phyloP scores from a whole-genome alignment of 2,329 filamentous ascomycete genomes.

The Exserohilum rostratum region DNA sequence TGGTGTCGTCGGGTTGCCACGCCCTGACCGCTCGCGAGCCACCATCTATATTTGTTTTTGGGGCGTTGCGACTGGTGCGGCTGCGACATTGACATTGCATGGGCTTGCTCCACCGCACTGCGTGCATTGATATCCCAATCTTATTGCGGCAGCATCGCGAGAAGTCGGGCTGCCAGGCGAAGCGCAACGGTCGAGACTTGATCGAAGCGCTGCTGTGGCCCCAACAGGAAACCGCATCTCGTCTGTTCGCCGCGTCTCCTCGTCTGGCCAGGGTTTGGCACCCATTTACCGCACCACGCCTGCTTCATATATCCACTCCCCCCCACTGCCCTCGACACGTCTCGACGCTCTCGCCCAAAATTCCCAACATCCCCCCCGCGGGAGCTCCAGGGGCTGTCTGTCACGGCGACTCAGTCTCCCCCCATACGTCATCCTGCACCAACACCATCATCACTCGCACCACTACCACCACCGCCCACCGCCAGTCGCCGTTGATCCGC shows the following conservation, averaged over 20 bases:
- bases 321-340: neutral
- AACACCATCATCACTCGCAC: neutral
- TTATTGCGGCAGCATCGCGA: constrained; percentile 15
- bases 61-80: constrained; percentile 4
- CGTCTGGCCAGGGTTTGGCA: constrained; percentile 9
- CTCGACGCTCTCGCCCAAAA: constrained; percentile 1
- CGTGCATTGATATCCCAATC: constrained; percentile 24
- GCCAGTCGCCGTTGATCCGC: constrained; percentile 9
- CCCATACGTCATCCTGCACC: constrained; percentile 36
- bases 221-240: constrained; percentile 38
- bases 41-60: constrained; percentile 1
- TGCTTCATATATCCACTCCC: constrained; percentile 5
- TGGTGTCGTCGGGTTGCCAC: constrained; percentile 11
- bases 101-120: neutral
- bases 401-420: constrained; percentile 16
- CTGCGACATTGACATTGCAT: neutral
- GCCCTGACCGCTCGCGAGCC: constrained; percentile 9
- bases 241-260: constrained; percentile 16
- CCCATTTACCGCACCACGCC: constrained; percentile 15
- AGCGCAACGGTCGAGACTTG: constrained; percentile 29
- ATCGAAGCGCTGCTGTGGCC: constrained; percentile 34
- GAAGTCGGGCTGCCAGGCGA: constrained; percentile 20
- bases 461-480: neutral
- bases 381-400: constrained; percentile 8
- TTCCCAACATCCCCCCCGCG: constrained; percentile 6